A percentile compares a stretch with the other conserved stretches of the same genome.
Evolutionary conservation across 441 rosid species (phyloP).

Genomic region (Biscutella laevigata): DNA sequence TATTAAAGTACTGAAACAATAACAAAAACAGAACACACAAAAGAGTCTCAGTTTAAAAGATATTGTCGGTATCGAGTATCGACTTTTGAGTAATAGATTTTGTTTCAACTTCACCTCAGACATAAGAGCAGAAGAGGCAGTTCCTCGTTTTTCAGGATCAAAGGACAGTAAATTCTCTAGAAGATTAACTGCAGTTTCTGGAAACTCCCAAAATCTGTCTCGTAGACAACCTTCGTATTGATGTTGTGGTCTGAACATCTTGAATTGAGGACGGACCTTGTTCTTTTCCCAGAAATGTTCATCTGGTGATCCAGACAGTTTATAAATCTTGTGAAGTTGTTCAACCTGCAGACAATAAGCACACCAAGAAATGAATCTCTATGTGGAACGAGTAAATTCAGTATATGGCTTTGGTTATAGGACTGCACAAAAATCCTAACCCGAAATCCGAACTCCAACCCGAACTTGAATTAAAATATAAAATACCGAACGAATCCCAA

Average conservation of each 20-base stretch:
- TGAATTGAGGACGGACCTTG: slow-evolving; percentile 51
- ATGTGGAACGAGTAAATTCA: neutral
- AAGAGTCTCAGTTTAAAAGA: too few species aligned
- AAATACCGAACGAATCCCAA: too few species aligned
- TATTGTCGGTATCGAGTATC: too few species aligned
- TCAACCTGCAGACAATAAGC: slow-evolving; percentile 47
- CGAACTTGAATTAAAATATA: too few species aligned
- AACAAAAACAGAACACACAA: too few species aligned
- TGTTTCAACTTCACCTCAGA: slow-evolving; percentile 48
- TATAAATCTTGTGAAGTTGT: slow-evolving; percentile 83
- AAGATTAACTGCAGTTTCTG: slow-evolving; percentile 42
- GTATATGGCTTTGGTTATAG: too few species aligned
- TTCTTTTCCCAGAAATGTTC: slow-evolving; percentile 69
- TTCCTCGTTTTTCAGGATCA: slow-evolving; percentile 74
- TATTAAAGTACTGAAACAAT: slow-evolving; percentile 70
- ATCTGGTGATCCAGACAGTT: slow-evolving; percentile 77
- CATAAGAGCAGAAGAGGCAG: slow-evolving; percentile 73
- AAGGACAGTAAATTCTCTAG: slow-evolving; percentile 58
- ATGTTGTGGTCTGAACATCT: slow-evolving; percentile 71
- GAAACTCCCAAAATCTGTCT: slow-evolving; percentile 58
- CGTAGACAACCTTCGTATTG: slow-evolving; percentile 49
- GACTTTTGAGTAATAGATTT: too few species aligned
- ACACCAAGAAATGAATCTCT: neutral
- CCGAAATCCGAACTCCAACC: too few species aligned
- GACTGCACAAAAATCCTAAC: too few species aligned